Conservation (phyloP, 2,329 filamentous ascomycete genomes). For the Davidsoniella eucalypti region DNA sequence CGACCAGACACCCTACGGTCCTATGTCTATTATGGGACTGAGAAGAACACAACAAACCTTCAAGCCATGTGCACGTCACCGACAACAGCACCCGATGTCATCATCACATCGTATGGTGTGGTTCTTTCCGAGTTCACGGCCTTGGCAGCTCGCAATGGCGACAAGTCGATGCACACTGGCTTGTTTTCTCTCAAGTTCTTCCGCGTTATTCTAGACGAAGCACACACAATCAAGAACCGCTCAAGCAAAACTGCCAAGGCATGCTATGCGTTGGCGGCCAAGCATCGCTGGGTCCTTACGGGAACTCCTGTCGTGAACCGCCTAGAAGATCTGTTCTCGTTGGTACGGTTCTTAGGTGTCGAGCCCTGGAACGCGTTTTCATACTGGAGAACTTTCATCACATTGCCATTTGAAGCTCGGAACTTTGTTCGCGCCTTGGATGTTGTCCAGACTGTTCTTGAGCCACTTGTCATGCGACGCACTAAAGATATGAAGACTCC, state of each 20-base stretch:
- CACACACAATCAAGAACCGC: slow-evolving; percentile 79
- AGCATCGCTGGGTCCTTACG: slow-evolving; percentile 83
- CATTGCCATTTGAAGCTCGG: slow-evolving; percentile 87
- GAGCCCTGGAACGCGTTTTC: slow-evolving; percentile 99
- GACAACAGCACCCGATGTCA: slow-evolving; percentile 63
- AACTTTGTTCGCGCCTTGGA: slow-evolving; percentile 87
- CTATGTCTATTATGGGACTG: slow-evolving; percentile 80
- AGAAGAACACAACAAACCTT: slow-evolving; percentile 62
- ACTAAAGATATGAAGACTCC: slow-evolving; percentile 99
- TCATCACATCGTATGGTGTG: slow-evolving; percentile 89
- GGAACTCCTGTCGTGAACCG: slow-evolving; percentile 95
- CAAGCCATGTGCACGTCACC: slow-evolving; percentile 68
- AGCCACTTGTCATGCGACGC: slow-evolving; percentile 83
- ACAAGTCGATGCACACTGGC: slow-evolving; percentile 49
- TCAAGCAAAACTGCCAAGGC: slow-evolving; percentile 88
- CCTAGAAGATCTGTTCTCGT: slow-evolving; percentile 82
- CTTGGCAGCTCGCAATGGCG: slow-evolving; percentile 32
- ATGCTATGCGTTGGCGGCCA: slow-evolving; percentile 75
- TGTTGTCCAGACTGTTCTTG: slow-evolving; percentile 90
- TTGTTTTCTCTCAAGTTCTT: slow-evolving; percentile 91
- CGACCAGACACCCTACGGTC: slow-evolving; percentile 66
- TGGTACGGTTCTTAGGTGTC: slow-evolving; percentile 82
- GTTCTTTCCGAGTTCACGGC: slow-evolving; percentile 66
- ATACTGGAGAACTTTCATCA: slow-evolving; percentile 98
- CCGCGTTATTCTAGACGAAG: slow-evolving; percentile 87